Percentiles rank a stretch among this genome's conserved stretches.
Conservation (phyloP, 108 stramenopile genomes). For the Seminavis robusta region DNA sequence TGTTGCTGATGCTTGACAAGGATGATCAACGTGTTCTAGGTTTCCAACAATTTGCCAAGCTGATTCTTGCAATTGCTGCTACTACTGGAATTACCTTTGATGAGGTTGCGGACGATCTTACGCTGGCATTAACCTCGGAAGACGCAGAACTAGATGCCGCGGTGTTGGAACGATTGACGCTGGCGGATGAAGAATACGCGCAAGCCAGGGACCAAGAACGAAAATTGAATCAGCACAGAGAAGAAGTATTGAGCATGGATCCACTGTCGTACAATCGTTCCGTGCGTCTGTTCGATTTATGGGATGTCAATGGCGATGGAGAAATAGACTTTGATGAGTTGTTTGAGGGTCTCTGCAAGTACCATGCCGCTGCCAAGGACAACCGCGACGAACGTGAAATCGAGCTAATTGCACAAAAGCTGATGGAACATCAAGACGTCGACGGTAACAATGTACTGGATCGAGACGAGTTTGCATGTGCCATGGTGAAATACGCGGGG, state of each 20-base stretch:
- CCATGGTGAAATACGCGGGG: constrained; percentile 38
- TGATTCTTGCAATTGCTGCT: constrained; percentile 29
- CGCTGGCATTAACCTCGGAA: constrained; percentile 2
- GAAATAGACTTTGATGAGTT: constrained; percentile 42
- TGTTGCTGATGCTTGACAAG: constrained; percentile 40
- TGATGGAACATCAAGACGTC: constrained; percentile 28
- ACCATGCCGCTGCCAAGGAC: constrained; percentile 17
- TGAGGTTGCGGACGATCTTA: constrained; percentile 29
- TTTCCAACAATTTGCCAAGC: constrained; percentile 33
- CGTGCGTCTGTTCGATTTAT: constrained; percentile 27
- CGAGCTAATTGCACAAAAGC: constrained; percentile 19
- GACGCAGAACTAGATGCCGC: constrained; percentile 2
- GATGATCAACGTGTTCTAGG: constrained; percentile 28
- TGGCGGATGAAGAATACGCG: constrained; percentile 25
- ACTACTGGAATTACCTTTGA: constrained; percentile 33
- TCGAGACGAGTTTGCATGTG: constrained; percentile 33
- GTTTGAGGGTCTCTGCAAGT: constrained; percentile 25
- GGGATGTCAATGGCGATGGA: constrained; percentile 35
- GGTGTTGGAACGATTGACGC: constrained; percentile 14
- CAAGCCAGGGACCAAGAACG: constrained; percentile 5
- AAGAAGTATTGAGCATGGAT: no score
- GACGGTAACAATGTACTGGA: constrained; percentile 37
- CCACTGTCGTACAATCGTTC: constrained; percentile 30
- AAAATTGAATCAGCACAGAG: constrained; percentile 10
- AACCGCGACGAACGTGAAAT: constrained; percentile 11